Evolutionary conservation across 108 stramenopile species (phyloP).

Genomic region (Fragilaria crotonensis): DNA sequence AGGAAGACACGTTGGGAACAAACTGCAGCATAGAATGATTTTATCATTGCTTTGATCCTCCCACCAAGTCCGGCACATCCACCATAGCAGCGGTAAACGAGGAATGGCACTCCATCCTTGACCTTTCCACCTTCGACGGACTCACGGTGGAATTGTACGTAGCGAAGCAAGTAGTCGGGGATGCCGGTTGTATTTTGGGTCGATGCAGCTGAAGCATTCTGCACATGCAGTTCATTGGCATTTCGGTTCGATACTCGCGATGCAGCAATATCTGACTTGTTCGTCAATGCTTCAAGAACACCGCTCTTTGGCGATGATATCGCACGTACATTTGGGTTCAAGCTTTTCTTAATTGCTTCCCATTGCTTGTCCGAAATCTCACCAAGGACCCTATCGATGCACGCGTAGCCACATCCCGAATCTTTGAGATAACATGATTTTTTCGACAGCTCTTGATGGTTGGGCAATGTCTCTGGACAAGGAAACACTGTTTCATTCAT

Average conservation of each 20-base stretch:
- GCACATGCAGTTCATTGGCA: neutral
- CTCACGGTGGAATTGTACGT: neutral
- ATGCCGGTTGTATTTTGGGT: neutral
- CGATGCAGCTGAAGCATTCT: neutral
- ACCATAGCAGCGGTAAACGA: neutral
- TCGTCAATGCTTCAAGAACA: neutral
- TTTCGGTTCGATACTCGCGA: neutral
- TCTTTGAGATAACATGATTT: constrained; percentile 13
- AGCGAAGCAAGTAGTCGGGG: neutral
- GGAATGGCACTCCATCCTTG: neutral
- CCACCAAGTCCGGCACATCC: neutral
- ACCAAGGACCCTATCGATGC: constrained; percentile 2
- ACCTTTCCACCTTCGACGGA: neutral
- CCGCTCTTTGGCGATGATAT: too few relatives aligned
- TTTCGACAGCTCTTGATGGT: constrained; percentile 1
- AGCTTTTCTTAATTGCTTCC: neutral
- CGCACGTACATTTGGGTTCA: neutral
- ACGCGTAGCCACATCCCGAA: constrained; percentile 14
- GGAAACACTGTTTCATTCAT: constrained; percentile 4
- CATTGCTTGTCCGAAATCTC: neutral
- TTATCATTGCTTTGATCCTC: neutral
- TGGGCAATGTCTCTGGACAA: neutral
- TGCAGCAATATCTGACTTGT: neutral
- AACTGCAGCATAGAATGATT: neutral
- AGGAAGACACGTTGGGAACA: neutral